These are phyloP conservation scores for Epithele typhae DNA, from an alignment of 768 basidiomycete genomes.

Conservation along the genomic window DNA sequence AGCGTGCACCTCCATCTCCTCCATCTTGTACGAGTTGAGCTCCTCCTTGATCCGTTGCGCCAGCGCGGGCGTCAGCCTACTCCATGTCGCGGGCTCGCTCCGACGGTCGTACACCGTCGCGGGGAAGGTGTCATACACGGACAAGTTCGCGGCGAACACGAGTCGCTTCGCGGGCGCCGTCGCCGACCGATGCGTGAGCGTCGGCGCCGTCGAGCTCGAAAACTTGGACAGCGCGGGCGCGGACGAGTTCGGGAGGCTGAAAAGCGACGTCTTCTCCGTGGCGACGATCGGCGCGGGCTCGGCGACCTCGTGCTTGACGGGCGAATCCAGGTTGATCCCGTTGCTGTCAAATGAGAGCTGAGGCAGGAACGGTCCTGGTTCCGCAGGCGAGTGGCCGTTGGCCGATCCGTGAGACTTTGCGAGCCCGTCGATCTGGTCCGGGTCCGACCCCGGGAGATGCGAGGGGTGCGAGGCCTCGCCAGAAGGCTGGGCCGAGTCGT, in stretches of 20 bases:
- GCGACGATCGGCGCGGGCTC: slow-evolving; percentile 31
- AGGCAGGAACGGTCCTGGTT: slow-evolving; percentile 39
- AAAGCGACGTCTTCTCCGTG: slow-evolving; percentile 48
- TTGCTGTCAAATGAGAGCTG: slow-evolving; percentile 50
- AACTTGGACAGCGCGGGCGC: slow-evolving; percentile 79
- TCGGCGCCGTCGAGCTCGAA: slow-evolving; percentile 33
- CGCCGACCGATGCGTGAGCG: slow-evolving; percentile 67
- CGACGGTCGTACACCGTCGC: slow-evolving; percentile 87
- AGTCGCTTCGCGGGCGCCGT: slow-evolving; percentile 67
- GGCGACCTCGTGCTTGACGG: slow-evolving; percentile 33
- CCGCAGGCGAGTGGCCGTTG: slow-evolving; percentile 15
- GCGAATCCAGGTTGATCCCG: slow-evolving; percentile 30
- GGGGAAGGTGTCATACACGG: slow-evolving; percentile 97
- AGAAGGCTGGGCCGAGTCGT: slow-evolving; percentile 47
- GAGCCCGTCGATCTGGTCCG: slow-evolving; percentile 84
- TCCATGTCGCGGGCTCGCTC: slow-evolving; percentile 97
- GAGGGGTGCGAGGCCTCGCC: slow-evolving; percentile 73
- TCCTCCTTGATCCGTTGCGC: slow-evolving; percentile 98
- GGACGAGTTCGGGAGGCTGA: slow-evolving; percentile 87
- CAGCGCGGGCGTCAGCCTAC: slow-evolving; percentile 87
- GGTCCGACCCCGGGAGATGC: slow-evolving; percentile 77
- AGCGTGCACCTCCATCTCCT: slow-evolving; percentile 99
- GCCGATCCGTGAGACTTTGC: slow-evolving; percentile 51
- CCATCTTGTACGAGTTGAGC: slow-evolving; percentile 98
- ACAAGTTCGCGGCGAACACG: slow-evolving; percentile 87